Evolutionary conservation across 208 protist genomes (phyloP).

Genomic region (Leishmania mexicana): DNA sequence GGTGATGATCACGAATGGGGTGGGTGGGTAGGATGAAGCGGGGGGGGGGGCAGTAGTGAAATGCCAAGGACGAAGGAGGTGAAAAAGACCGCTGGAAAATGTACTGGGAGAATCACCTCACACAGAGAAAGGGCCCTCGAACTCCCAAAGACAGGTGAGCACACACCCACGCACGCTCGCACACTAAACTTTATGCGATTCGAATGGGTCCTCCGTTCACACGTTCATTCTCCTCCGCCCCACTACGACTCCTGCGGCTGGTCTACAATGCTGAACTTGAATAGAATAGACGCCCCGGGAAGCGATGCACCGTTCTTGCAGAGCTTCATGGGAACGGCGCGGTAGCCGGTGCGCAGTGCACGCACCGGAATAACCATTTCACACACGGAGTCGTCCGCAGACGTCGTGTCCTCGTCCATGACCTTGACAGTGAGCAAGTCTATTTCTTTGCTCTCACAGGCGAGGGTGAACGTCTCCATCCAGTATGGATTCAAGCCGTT

Average conservation of each 20-base stretch:
- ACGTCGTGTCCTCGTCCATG: slow-evolving; percentile 54
- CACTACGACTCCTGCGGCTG: neutral
- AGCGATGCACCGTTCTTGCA: slow-evolving; percentile 44
- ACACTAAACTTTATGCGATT: neutral
- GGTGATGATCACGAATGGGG: neutral
- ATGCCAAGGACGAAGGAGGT: neutral
- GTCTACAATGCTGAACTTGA: slow-evolving; percentile 46
- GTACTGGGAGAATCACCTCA: neutral
- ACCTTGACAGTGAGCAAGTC: slow-evolving; percentile 55
- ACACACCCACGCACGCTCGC: neutral
- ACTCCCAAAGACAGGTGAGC: neutral
- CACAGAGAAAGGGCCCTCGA: neutral
- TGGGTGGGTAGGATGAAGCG: neutral
- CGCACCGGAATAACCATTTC: slow-evolving; percentile 45
- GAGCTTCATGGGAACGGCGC: slow-evolving; percentile 58
- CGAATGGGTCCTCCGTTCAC: neutral
- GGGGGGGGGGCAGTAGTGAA: neutral
- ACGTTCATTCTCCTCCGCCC: neutral
- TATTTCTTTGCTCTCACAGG: slow-evolving; percentile 45
- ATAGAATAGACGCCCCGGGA: slow-evolving; percentile 40
- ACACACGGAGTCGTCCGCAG: slow-evolving; percentile 49
- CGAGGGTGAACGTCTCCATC: slow-evolving; percentile 57
- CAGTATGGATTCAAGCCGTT: slow-evolving; percentile 78
- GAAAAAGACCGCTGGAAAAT: neutral
- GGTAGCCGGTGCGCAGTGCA: slow-evolving; percentile 45